Conservation (phyloP, 2,329 filamentous ascomycete species). For the Tolypocladium tundrense region DNA sequence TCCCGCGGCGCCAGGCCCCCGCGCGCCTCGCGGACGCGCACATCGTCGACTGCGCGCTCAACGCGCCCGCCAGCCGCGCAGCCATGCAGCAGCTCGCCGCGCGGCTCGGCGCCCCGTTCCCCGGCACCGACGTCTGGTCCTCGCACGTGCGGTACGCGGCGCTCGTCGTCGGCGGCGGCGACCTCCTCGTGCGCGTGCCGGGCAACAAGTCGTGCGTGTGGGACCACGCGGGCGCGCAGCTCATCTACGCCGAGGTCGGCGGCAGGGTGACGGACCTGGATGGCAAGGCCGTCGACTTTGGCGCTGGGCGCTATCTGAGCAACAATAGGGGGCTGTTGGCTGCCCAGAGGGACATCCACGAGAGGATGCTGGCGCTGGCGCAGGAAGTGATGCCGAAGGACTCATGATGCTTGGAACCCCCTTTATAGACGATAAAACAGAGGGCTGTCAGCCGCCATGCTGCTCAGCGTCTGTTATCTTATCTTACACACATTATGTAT, state of each 20-base stretch:
- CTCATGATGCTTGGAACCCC: not conserved
- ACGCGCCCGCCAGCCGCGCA: conserved; percentile 18
- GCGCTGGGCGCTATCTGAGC: conserved; percentile 20
- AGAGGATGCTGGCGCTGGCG: conserved; percentile 22
- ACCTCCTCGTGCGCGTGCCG: conserved; percentile 23
- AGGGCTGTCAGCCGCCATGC: not conserved
- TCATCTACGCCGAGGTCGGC: conserved; percentile 44
- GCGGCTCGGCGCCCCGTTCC: conserved; percentile 20
- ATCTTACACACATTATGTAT: not conserved
- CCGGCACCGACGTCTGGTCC: conserved; percentile 28
- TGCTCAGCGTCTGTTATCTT: not conserved
- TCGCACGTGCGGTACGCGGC: conserved; percentile 28
- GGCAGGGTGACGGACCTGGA: conserved; percentile 41
- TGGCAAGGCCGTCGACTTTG: conserved; percentile 23
- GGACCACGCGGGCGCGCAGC: conserved; percentile 50
- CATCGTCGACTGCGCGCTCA: conserved; percentile 22
- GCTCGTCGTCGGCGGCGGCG: conserved; percentile 24
- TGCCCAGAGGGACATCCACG: conserved; percentile 33
- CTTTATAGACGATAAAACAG: not conserved
- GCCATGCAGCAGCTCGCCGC: conserved; percentile 19
- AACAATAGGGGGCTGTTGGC: conserved; percentile 28
- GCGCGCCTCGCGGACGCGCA: conserved; percentile 13
- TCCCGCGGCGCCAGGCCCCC: conserved; percentile 11
- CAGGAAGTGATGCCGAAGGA: conserved; percentile 6
- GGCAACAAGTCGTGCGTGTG: conserved; percentile 23